These are phyloP conservation scores for Auricularia cornea DNA, from an alignment of 768 basidiomycete species.

Conservation along the genomic window DNA sequence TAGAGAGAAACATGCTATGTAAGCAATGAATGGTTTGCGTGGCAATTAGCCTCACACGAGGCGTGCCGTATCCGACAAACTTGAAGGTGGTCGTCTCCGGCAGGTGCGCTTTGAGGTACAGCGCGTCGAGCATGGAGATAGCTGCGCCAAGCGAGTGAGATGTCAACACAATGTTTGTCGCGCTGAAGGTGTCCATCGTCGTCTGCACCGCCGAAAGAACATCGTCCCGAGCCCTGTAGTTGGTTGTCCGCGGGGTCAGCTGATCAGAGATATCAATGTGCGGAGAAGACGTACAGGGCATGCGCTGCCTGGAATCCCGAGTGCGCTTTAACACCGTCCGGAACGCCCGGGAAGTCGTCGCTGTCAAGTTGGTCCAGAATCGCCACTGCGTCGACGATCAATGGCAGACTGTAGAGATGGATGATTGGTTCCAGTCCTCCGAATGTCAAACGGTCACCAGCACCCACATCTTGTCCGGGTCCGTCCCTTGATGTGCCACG, in stretches of 20 bases:
- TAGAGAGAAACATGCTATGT: neutral
- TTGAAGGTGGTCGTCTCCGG: conserved; percentile 27
- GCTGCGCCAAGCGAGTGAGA: conserved; percentile 32
- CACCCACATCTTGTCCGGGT: conserved; percentile 21
- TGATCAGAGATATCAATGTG: neutral
- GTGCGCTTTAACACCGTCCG: conserved; percentile 32
- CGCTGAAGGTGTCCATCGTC: conserved; percentile 25
- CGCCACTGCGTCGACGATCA: conserved; percentile 32
- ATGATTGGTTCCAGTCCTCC: no score
- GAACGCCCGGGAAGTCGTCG: conserved; percentile 38
- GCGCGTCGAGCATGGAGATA: conserved; percentile 41
- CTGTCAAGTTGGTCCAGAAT: conserved; percentile 25
- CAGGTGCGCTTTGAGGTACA: conserved; percentile 47
- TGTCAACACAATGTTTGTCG: conserved; percentile 14
- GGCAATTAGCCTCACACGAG: conserved; percentile 36
- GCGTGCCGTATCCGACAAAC: conserved; percentile 39
- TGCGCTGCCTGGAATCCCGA: conserved; percentile 37
- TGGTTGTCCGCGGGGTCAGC: neutral
- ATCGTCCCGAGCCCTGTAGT: conserved; percentile 32
- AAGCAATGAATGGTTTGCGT: neutral
- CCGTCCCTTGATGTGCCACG: conserved; percentile 36
- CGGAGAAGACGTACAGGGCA: conserved; percentile 11
- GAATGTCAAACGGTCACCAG: no score
- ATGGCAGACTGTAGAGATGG: conserved; percentile 21
- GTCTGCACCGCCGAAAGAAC: conserved; percentile 33